A percentile compares a stretch with the other conserved stretches of the same genome.
These are phyloP conservation scores for Penicillium verhagenii DNA, from an alignment of 495 filamentous ascomycete genomes.

Conservation along the genomic window DNA sequence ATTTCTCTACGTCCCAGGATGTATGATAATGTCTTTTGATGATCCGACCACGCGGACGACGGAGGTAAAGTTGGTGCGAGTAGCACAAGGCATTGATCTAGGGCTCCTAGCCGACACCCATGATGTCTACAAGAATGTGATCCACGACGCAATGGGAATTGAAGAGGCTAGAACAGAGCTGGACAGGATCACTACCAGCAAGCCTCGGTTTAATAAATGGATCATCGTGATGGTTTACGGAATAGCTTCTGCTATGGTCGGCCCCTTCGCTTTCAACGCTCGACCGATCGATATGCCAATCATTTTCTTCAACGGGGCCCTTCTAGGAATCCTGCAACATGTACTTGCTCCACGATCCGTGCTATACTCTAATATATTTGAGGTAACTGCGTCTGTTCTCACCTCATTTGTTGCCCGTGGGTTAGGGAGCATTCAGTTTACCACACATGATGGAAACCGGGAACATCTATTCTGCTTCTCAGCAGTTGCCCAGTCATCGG, in stretches of 20 bases:
- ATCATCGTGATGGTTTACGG: slow-evolving; percentile 76
- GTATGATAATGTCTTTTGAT: slow-evolving; percentile 95
- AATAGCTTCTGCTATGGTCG: slow-evolving; percentile 70
- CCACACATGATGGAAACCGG: slow-evolving; percentile 5
- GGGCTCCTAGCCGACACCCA: slow-evolving; percentile 82
- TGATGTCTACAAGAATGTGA: slow-evolving; percentile 88
- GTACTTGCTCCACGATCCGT: slow-evolving; percentile 75
- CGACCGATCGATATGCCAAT: slow-evolving; percentile 85
- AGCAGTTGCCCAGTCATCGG: slow-evolving; percentile 83
- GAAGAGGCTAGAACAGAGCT: slow-evolving; percentile 77
- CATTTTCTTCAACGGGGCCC: slow-evolving; percentile 76
- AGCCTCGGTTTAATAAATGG: slow-evolving; percentile 71
- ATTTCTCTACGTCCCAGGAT: slow-evolving; percentile 88
- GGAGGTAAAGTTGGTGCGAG: slow-evolving; percentile 85
- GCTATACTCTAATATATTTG: slow-evolving; percentile 81
- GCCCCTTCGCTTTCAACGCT: slow-evolving; percentile 86
- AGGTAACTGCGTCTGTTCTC: slow-evolving; percentile 79
- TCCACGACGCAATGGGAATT: slow-evolving; percentile 81
- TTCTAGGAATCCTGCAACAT: slow-evolving; percentile 81
- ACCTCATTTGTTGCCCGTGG: slow-evolving; percentile 85
- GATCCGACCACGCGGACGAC: slow-evolving; percentile 86
- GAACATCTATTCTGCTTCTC: slow-evolving; percentile 80
- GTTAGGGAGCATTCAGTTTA: slow-evolving; percentile 67
- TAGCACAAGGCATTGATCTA: slow-evolving; percentile 76
- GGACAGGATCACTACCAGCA: slow-evolving; percentile 62